A percentile compares a stretch with the other conserved stretches of the same genome.
phyloP scores from a whole-genome alignment of 805 yeast species.

The Monosporozyma solicola region DNA sequence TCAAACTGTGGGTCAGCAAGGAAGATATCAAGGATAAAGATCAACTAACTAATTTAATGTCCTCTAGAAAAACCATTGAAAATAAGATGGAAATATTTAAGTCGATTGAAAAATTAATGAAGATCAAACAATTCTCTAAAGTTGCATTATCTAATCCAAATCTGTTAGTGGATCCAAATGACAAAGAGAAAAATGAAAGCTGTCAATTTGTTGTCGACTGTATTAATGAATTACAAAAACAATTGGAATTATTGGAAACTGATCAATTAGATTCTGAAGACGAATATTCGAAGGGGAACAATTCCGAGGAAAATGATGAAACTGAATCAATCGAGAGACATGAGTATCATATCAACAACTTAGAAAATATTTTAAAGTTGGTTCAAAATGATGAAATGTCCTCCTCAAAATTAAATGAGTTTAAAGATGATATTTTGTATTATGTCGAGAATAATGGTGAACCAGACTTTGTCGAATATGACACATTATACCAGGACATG shows the following conservation, averaged over 20 bases:
- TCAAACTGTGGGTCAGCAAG: conserved; percentile 88
- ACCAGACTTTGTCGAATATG: conserved; percentile 88
- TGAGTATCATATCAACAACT: conserved; percentile 63
- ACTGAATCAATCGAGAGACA: conserved; percentile 57
- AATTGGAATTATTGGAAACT: conserved; percentile 69
- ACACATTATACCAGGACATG: conserved; percentile 80
- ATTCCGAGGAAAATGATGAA: background rate
- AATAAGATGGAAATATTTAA: conserved; percentile 92
- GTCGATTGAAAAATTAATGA: conserved; percentile 85
- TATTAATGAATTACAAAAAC: conserved; percentile 74
- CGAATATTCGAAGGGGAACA: background rate
- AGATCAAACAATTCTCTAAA: conserved; percentile 87
- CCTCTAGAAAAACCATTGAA: conserved; percentile 62
- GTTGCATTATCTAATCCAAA: conserved; percentile 77
- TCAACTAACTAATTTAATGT: conserved; percentile 45
- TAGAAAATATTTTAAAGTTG: conserved; percentile 69
- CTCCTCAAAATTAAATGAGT: conserved; percentile 63
- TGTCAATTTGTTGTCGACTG: conserved; percentile 54
- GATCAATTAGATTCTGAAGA: conserved; percentile 41
- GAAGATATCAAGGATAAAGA: conserved; percentile 88
- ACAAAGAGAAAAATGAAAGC: conserved; percentile 69
- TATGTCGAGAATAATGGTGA: conserved; percentile 92
- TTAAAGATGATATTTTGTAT: conserved; percentile 84
- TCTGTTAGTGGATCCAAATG: conserved; percentile 61
- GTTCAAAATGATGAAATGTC: conserved; percentile 75